A percentile compares a stretch with the other conserved stretches of the same genome.
phyloP scores from a whole-genome alignment of 345 rosid species.

The Citrus maxima region DNA sequence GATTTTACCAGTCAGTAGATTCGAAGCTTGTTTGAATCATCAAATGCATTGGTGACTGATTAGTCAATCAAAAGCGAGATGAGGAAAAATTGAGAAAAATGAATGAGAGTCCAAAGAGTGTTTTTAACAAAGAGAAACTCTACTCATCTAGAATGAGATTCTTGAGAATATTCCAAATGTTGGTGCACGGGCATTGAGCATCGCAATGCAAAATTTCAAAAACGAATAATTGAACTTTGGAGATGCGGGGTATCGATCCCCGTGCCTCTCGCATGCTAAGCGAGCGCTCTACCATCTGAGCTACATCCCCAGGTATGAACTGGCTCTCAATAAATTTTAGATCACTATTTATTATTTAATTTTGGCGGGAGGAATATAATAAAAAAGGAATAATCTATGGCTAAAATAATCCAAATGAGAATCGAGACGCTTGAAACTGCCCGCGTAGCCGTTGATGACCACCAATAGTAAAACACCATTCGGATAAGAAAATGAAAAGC shows the following conservation, averaged over 20 bases:
- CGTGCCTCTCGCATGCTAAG: slow-evolving; percentile 49
- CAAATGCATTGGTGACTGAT: no score
- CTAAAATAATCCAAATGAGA: not conserved
- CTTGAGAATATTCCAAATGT: no score
- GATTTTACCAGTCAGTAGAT: no score
- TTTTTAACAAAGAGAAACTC: no score
- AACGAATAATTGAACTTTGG: not conserved
- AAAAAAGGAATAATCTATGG: no score
- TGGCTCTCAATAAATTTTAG: rapidly evolving
- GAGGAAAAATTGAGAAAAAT: no score
- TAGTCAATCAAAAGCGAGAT: no score
- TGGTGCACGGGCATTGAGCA: no score
- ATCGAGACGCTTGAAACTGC: slow-evolving; percentile 11
- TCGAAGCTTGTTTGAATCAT: no score
- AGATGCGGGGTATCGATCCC: slow-evolving; percentile 22
- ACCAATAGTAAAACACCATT: slow-evolving; percentile 2
- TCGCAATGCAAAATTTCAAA: no score
- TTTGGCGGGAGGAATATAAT: not conserved
- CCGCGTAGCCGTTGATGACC: slow-evolving; percentile 13
- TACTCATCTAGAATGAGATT: no score
- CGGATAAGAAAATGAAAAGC: slow-evolving; percentile 29
- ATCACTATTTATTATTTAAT: not conserved
- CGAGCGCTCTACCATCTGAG: slow-evolving; percentile 58
- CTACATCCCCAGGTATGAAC: slow-evolving; percentile 22
- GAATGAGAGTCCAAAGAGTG: no score